Evolutionary conservation across 2,329 filamentous ascomycete species (phyloP).

Genomic region (Pseudocercospora fuligena): DNA sequence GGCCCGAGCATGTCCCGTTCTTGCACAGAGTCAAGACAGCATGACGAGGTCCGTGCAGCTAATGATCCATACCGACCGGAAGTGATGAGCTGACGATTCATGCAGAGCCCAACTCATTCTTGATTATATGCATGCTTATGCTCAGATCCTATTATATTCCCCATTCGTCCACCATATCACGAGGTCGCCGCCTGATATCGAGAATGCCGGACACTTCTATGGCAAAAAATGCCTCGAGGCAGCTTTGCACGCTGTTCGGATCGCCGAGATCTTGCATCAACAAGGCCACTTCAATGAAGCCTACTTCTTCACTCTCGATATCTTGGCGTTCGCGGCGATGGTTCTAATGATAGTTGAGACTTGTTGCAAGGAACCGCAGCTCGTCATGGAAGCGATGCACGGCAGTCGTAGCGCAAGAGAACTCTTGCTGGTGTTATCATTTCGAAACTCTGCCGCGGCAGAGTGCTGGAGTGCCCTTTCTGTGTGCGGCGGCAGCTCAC

Average conservation of each 20-base stretch:
- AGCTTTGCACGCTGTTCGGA: slow-evolving; percentile 23
- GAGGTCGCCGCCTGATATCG: slow-evolving; percentile 1
- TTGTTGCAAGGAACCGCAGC: slow-evolving; percentile 12
- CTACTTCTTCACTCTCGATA: slow-evolving; percentile 24
- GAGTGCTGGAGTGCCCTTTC: slow-evolving; percentile 27
- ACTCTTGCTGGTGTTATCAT: slow-evolving; percentile 21
- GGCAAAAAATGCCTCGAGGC: slow-evolving; percentile 20
- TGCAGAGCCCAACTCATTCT: slow-evolving; percentile 27
- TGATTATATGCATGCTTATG: slow-evolving; percentile 22
- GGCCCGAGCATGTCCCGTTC: slow-evolving; percentile 15
- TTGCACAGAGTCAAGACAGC: slow-evolving; percentile 19
- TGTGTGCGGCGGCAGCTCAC: neutral
- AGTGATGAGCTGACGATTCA: neutral
- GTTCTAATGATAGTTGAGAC: slow-evolving; percentile 23
- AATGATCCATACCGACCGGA: neutral
- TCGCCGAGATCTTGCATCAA: slow-evolving; percentile 25
- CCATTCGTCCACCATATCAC: slow-evolving; percentile 28
- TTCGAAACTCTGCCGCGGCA: slow-evolving; percentile 20
- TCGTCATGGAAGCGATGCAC: slow-evolving; percentile 20
- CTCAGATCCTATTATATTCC: slow-evolving; percentile 24
- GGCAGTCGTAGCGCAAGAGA: slow-evolving; percentile 20
- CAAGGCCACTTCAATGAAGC: slow-evolving; percentile 26
- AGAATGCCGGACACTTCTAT: slow-evolving; percentile 11
- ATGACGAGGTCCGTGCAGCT: slow-evolving; percentile 23
- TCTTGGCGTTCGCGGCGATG: slow-evolving; percentile 25